phyloP scores from a whole-genome alignment of 2,329 filamentous ascomycete genomes.

The Alternaria incomplexa region DNA sequence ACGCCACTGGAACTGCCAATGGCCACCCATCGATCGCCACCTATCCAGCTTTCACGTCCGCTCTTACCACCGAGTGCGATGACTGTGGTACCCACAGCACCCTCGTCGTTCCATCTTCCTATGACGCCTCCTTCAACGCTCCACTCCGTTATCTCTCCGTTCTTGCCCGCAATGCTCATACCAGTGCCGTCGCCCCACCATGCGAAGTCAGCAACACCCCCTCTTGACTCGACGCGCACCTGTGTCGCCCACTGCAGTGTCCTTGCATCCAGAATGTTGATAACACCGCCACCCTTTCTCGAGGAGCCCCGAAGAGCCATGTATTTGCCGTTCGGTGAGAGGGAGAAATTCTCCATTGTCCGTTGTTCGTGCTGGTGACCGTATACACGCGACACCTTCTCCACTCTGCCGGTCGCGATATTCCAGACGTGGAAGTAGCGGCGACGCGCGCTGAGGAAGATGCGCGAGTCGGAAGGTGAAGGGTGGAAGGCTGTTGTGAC shows the following conservation, averaged over 20 bases:
- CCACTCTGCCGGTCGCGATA: conserved; percentile 77
- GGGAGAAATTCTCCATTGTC: conserved; percentile 87
- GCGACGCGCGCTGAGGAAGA: conserved; percentile 87
- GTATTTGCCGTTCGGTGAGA: conserved; percentile 85
- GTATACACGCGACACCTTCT: conserved; percentile 79
- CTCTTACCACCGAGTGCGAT: conserved; percentile 76
- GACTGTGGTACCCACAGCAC: conserved; percentile 83
- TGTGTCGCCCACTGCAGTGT: conserved; percentile 89
- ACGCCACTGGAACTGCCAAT: conserved; percentile 87
- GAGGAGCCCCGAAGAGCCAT: conserved; percentile 82
- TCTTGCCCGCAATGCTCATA: conserved; percentile 81
- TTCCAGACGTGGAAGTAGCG: conserved; percentile 97
- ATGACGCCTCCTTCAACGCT: conserved; percentile 73
- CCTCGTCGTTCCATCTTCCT: conserved; percentile 87
- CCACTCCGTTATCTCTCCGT: conserved; percentile 91
- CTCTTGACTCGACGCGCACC: conserved; percentile 78
- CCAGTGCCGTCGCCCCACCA: conserved; percentile 91
- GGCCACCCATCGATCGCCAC: conserved; percentile 86
- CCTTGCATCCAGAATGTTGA: conserved; percentile 81
- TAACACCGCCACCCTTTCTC: conserved; percentile 82
- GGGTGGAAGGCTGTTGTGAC: conserved; percentile 80
- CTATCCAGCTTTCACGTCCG: conserved; percentile 66
- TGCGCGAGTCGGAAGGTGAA: conserved; percentile 71
- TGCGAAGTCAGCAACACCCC: conserved; percentile 86
- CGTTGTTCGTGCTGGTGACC: conserved; percentile 82